Base-by-base conservation (phyloP, 179 eudicot genomes). In the Silene vulgaris region DNA sequence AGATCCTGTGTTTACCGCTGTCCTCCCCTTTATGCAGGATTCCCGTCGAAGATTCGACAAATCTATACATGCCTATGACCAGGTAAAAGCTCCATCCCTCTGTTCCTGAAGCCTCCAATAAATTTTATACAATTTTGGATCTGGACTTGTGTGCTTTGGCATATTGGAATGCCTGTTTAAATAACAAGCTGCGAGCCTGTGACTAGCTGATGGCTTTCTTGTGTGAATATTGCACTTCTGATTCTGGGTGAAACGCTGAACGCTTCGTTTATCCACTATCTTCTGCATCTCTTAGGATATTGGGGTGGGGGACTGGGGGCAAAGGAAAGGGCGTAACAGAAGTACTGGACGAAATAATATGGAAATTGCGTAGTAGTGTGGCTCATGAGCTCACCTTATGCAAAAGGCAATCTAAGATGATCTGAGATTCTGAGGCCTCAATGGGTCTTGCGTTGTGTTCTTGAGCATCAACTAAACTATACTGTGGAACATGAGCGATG, bases 11-110 rank as follows among this genome's bases (percentile, higher is more conserved):
- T 75, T 74, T 63, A 14, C 8, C 50, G 30, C 32, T 20, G 59
- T 32, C 43, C 72, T 72, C 35, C 17, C 65, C 43, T 65, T n/a
- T 75, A 3, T 73, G 78, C 93, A 93, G 98, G 98, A 91, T 35
- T 89, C 91, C 65, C 97, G 97, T 45, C 85, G 86, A 68, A 88
- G 92, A 78, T 90, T 93, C 72, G 97, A 93, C 86, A 93, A 91
- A 85, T 85, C 97, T 75, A 79, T 86, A 63, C 54, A 83, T 75
- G 74, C 89, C 69, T 93, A 93, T 85, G 94, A 91, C 81, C 97
- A 93, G 92, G 98, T 93, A 82, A 52, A 52, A 62, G 26, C 48
- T 73, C 43, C 72, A 69, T 72, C 65, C 12, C 65, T 56, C 32
- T 71, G 60, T 7, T 72, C 3, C 48, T 73, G 2, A 37, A 8